Conservation (phyloP, 2,329 filamentous ascomycete species). For the Sphaerulina vaccinii region DNA sequence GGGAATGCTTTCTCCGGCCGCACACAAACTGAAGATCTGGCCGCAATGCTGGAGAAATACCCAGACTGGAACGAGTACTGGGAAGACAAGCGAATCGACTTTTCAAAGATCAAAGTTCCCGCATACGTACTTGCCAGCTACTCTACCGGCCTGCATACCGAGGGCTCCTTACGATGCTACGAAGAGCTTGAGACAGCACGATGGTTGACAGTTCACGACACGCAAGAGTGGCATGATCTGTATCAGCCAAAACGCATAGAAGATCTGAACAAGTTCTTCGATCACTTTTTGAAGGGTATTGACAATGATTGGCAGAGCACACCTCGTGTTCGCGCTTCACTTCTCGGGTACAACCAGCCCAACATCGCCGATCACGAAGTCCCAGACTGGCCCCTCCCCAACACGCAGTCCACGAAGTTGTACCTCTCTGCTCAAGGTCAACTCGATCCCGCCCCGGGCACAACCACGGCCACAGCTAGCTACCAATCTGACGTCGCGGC, state of each 20-base stretch:
- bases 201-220: slow-evolving; percentile 44
- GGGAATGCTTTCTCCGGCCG: not conserved
- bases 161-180: slow-evolving; percentile 36
- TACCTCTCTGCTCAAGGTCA: no score
- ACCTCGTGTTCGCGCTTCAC: slow-evolving; percentile 43
- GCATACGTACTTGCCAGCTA: slow-evolving; percentile 21
- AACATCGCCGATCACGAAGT: slow-evolving; percentile 5
- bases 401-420: no score
- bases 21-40: not conserved
- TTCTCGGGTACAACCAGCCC: slow-evolving; percentile 2
- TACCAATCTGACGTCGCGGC: no score
- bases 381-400: slow-evolving; percentile 10
- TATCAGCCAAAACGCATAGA: slow-evolving; percentile 38
- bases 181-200: slow-evolving; percentile 41
- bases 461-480: no score
- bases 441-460: no score
- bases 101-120: not conserved
- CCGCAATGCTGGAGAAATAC: not conserved
- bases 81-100: not conserved
- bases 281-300: slow-evolving; percentile 45
- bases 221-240: slow-evolving; percentile 51
- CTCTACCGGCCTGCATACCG: slow-evolving; percentile 19
- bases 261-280: slow-evolving; percentile 45
- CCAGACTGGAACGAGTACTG: slow-evolving; percentile 22
- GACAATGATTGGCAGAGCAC: slow-evolving; percentile 53